A percentile compares a stretch with the other conserved stretches of the same genome.
phyloP scores from a whole-genome alignment of 371 early-diverging fungal genomes.

The Mortierella sp. region DNA sequence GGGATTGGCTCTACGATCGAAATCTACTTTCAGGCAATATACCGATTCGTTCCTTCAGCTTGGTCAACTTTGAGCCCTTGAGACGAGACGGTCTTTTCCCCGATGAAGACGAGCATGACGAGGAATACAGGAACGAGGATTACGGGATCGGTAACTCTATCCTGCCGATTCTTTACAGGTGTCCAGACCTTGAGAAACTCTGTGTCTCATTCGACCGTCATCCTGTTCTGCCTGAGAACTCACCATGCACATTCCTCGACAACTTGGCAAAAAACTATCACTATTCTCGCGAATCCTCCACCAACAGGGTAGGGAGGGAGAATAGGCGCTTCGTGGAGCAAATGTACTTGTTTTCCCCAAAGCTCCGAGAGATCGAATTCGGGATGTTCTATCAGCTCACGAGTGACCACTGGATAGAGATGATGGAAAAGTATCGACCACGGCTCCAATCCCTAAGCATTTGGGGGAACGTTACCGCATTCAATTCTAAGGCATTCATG shows the following conservation, averaged over 20 bases:
- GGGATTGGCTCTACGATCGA: too few species aligned
- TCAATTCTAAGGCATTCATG: not conserved
- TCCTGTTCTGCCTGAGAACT: not conserved
- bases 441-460: slow-evolving; percentile 17
- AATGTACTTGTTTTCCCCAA: slow-evolving; percentile 13
- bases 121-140: too few species aligned
- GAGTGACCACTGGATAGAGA: slow-evolving; percentile 2
- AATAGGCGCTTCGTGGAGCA: not conserved
- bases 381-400: slow-evolving; percentile 10
- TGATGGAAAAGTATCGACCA: slow-evolving; percentile 5
- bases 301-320: not conserved
- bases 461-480: slow-evolving; percentile 2
- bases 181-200: not conserved
- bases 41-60: too few species aligned
- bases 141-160: not conserved
- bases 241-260: not conserved
- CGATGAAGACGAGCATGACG: too few species aligned
- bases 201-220: not conserved
- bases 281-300: too few species aligned
- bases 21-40: too few species aligned
- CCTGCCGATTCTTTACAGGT: not conserved
- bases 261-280: not conserved
- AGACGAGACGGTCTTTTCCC: too few species aligned
- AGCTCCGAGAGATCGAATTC: slow-evolving; percentile 16
- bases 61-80: too few species aligned